Evolutionary conservation across 345 rosid species (phyloP).

Genomic region (Populus ilicifolia): DNA sequence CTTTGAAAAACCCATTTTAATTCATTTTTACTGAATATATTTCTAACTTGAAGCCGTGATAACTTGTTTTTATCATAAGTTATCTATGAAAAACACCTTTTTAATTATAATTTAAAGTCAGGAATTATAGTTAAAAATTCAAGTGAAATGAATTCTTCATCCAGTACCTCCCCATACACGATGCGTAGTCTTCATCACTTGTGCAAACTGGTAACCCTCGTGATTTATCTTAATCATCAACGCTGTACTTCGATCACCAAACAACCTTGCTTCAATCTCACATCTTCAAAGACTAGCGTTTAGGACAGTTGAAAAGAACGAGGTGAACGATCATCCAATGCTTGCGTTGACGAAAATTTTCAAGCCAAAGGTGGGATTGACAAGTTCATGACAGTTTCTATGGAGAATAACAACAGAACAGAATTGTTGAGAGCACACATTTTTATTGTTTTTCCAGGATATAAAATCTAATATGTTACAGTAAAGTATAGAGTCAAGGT

Average conservation of each 20-base stretch:
- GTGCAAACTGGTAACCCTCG: no score
- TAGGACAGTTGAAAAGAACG: neutral
- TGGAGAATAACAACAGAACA: neutral
- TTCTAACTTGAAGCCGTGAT: no score
- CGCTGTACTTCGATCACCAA: neutral
- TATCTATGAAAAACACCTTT: no score
- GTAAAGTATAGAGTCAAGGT: neutral
- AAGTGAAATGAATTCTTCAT: no score
- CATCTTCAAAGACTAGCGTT: neutral
- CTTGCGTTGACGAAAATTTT: neutral
- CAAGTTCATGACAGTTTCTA: neutral
- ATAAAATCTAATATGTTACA: neutral
- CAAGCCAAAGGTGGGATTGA: neutral
- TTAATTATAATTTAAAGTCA: no score
- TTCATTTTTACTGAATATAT: no score
- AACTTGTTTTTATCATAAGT: no score
- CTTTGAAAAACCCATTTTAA: no score
- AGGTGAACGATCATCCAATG: neutral
- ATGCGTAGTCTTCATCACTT: no score
- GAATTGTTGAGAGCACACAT: neutral
- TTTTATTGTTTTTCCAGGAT: neutral
- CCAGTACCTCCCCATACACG: no score
- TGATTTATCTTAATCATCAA: neutral
- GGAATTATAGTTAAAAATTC: no score
- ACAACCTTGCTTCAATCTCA: neutral